Evolutionary conservation across 2,329 filamentous ascomycete species (phyloP).

Genomic region (Cladophialophora yegresii): DNA sequence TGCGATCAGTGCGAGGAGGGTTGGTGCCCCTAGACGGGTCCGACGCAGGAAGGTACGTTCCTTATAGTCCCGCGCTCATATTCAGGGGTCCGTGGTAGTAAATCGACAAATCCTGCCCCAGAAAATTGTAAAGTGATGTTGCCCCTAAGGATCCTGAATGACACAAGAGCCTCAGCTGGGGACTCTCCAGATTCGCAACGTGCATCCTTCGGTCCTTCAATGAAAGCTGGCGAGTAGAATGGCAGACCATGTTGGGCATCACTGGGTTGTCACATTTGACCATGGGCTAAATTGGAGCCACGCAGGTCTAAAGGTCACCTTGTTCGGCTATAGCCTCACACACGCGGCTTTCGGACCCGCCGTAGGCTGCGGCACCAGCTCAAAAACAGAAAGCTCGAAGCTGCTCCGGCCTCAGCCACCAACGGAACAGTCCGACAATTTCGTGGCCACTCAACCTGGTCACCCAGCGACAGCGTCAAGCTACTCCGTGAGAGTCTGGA

Average conservation of each 20-base stretch:
- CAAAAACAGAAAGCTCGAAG: neutral
- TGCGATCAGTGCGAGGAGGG: neutral
- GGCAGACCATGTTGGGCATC: neutral
- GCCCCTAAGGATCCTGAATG: neutral
- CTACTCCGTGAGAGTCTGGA: neutral
- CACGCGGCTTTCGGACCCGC: neutral
- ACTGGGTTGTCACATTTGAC: neutral
- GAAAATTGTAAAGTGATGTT: neutral
- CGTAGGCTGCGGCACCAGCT: too few species aligned
- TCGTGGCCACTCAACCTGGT: neutral
- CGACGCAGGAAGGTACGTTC: neutral
- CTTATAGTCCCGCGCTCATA: neutral
- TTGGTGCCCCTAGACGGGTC: neutral
- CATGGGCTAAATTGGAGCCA: neutral
- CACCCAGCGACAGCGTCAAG: neutral
- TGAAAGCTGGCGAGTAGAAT: neutral
- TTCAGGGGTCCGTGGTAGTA: neutral
- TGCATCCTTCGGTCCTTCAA: slow-evolving; percentile 9
- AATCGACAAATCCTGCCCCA: neutral
- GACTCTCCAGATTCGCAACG: neutral
- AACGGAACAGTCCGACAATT: neutral
- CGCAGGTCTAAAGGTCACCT: neutral
- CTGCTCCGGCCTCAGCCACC: neutral
- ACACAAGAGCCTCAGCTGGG: neutral
- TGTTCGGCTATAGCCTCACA: neutral